Percentiles rank a stretch among this genome's conserved stretches.
Evolutionary conservation across 1,284 basidiomycete species (phyloP).

Genomic region (Cutaneotrichosporon cavernicola): DNA sequence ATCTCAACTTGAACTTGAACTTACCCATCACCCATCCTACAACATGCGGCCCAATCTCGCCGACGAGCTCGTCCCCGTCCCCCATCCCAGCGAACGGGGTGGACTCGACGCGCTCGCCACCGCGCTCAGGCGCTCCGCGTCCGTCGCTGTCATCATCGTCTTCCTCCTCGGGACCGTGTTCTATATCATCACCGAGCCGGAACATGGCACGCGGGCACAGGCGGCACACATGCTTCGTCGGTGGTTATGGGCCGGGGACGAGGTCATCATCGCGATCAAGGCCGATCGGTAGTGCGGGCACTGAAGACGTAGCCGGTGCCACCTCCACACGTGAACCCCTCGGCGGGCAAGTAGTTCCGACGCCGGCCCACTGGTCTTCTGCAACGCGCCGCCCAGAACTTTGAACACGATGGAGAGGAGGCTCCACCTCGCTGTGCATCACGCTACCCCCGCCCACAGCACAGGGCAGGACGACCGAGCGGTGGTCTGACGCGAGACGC

Average conservation of each 20-base stretch:
- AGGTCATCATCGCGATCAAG: not conserved
- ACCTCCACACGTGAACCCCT: not conserved
- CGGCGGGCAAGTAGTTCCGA: too few species aligned
- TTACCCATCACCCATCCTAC: not conserved
- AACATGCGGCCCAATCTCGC: slow-evolving; percentile 27
- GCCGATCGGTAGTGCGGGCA: not conserved
- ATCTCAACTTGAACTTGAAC: not conserved
- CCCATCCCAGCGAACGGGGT: slow-evolving; percentile 9
- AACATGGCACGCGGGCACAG: not conserved
- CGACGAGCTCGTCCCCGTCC: slow-evolving; percentile 42
- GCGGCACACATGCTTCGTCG: not conserved
- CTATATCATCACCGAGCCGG: slow-evolving; percentile 29
- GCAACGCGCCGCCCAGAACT: too few species aligned
- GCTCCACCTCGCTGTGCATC: too few species aligned
- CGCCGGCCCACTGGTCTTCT: too few species aligned
- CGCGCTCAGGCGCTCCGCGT: slow-evolving; percentile 34
- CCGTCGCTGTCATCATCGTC: slow-evolving; percentile 42
- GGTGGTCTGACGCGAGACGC: not conserved
- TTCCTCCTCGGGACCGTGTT: slow-evolving; percentile 45
- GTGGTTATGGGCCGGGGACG: not conserved
- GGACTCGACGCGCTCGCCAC: slow-evolving; percentile 15
- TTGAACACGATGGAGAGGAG: too few species aligned
- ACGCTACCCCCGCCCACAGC: too few species aligned
- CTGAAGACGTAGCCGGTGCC: too few species aligned
- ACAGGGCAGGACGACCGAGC: not conserved